These are phyloP conservation scores for Chalciporus piperatus DNA, from an alignment of 768 basidiomycete species.

Conservation along the genomic window DNA sequence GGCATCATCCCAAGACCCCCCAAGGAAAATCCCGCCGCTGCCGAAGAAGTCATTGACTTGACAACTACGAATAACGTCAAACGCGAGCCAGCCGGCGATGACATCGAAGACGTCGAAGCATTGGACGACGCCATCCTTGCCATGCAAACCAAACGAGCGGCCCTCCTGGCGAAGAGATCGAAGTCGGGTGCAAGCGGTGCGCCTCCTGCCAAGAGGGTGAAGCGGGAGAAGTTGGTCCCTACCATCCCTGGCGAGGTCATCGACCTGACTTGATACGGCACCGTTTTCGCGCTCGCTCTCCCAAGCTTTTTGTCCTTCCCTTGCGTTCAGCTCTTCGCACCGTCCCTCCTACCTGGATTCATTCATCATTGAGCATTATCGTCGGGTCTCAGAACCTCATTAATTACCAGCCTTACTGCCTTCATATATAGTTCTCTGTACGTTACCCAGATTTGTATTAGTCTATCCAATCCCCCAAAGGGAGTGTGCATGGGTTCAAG, in stretches of 20 bases:
- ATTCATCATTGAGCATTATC: not conserved
- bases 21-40: not conserved
- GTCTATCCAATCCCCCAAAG: not conserved
- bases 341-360: not conserved
- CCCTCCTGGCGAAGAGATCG: slow-evolving; percentile 4
- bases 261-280: slow-evolving; percentile 26
- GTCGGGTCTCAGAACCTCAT: not conserved
- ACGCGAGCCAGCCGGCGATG: slow-evolving; percentile 2
- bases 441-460: not conserved
- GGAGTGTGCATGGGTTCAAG: too few relatives aligned
- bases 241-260: slow-evolving; percentile 22
- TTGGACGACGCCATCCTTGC: not conserved
- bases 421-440: not conserved
- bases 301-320: not conserved
- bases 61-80: slow-evolving; percentile 11
- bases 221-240: slow-evolving; percentile 20
- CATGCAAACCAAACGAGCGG: not conserved
- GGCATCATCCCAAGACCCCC: slow-evolving; percentile 22
- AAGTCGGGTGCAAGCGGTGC: not conserved
- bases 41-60: slow-evolving; percentile 23
- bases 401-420: not conserved
- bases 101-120: slow-evolving; percentile 12
- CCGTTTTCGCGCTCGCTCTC: not conserved
- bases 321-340: not conserved
- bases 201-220: slow-evolving; percentile 25